Evolutionary conservation across 2,329 filamentous ascomycete species (phyloP), one percentile per base, ranked within the genome.

Genomic region (Ascosphaera aggregata): DNA sequence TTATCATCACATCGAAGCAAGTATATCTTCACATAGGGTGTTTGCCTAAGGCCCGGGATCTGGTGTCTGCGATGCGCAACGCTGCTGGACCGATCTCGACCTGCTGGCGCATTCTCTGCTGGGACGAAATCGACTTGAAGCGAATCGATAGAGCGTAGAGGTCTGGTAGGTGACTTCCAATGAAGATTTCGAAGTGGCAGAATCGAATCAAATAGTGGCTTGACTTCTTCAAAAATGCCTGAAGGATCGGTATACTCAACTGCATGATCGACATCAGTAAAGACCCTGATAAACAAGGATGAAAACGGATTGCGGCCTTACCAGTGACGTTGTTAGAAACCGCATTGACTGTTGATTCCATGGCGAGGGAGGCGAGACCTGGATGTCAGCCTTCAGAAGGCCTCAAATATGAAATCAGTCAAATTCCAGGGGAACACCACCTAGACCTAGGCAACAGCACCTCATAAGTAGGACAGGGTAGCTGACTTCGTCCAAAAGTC

Each of bases 211-310:
- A 98, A 65, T 42, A 85, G 74, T 2, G 80, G 73, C 9, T 78
- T 76, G 34, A 95, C 64, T 39, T 86, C 68, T 42, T 80, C 74
- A 59, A 86, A 95, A 45, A 95, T 70, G 50, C 80, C 76, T 54
- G 81, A 79, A 39, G 89, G 86, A 61, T 98, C 89, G 62, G 80
- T 82, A 62, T 93, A 98, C 65, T 95, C 85, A 63, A 94, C 84
- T 92, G 22, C 22, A 27, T 27, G 22, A 27, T 27, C 22, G 11
- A 27, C 7, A 27, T 27, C 22, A 5, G 7, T 27, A 16, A 9
- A 13, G 18, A 18, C 4, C 13, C 20, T 8, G 34, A 9, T 9
- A 7, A 5, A 24, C 17, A 4, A 16, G 22, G 34, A n/a, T 17
- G 15, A 18, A 2, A 30, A 18, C 24, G 13, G 19, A 24, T 34